A percentile compares a stretch with the other conserved stretches of the same genome.
Conservation (phyloP, 306 rosid genomes). For the Quercus aquifolioides region DNA sequence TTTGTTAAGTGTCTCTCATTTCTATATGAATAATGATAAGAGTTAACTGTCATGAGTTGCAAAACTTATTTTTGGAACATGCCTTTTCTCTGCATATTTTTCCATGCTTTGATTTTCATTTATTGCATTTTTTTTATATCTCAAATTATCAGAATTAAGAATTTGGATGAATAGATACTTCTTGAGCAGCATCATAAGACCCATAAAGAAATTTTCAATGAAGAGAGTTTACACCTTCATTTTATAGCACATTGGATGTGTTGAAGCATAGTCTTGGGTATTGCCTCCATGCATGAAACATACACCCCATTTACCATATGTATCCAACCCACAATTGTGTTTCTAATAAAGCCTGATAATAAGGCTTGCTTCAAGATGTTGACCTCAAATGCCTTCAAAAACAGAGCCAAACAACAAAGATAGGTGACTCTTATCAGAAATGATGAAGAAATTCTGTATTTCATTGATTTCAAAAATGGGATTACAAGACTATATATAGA, state of each 20-base stretch:
- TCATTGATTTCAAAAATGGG: too few species aligned
- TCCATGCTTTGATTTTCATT: neutral
- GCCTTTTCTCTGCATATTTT: neutral
- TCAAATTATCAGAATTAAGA: neutral
- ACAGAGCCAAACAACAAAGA: neutral
- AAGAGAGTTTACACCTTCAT: neutral
- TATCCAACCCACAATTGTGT: neutral
- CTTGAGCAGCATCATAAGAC: too few species aligned
- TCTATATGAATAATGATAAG: neutral
- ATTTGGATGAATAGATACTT: too few species aligned
- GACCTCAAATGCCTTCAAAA: neutral
- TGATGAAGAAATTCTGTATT: too few species aligned
- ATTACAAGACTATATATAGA: too few species aligned
- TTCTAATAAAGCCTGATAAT: neutral
- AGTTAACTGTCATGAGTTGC: neutral
- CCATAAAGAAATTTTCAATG: neutral
- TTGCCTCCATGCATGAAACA: neutral
- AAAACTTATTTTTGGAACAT: neutral
- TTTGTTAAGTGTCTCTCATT: neutral
- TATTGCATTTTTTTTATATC: neutral
- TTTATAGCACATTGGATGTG: neutral
- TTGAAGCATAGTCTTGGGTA: neutral
- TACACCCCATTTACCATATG: neutral
- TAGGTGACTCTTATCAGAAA: neutral
- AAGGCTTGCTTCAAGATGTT: neutral